Base-by-base conservation (phyloP, 148 eudicot genomes). In the Mesembryanthemum crystallinum region DNA sequence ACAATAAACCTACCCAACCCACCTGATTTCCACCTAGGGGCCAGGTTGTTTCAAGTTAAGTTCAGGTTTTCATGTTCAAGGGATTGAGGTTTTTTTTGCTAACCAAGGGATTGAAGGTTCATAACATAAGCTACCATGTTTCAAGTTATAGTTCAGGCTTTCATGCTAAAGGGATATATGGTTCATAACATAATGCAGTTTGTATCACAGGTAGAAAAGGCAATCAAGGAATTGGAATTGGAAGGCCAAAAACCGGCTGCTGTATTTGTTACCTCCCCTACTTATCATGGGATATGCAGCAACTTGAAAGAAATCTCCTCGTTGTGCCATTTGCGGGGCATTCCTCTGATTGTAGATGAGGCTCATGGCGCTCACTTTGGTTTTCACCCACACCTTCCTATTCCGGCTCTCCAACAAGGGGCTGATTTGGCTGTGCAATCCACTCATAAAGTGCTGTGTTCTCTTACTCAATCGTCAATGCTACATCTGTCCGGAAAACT, bases 281-380 rank as follows among this genome's bases (percentile, higher is more conserved):
- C 90, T 43, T 90, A 92, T 75, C 88, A 92, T 54, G 97, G 97
- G 54, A 73, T 91, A 69, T 89, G 97, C 82, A 88, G 90, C 81
- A 84, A 89, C 69, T 54, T 89, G 57, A 69, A 42, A n/a, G 82
- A 84, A 73, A 91, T 91, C 7, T 79, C 89, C 10, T 5, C 62
- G n/a, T 59, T 91, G 4, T 91, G 92, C 69, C 91, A 84, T 71
- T 76, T 74, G 20, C 72, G 43, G 25, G 77, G 67, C 65, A 81
- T 91, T 52, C 93, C 97, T 55, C 37, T 91, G 23, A 89, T 91
- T 59, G 90, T 88, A 10, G 97, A 91, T 39, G 97, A 91, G 82
- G 97, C 97, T 77, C 97, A 91, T 61, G 97, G 97, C 25, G 95
- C 94, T 24, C 97, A 92, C 74, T 86, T 92, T 33, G 91, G 92